Percentiles rank a stretch among this genome's conserved stretches.
Conservation (phyloP, 1,284 basidiomycete genomes). For the Cerioporus squamosus region DNA sequence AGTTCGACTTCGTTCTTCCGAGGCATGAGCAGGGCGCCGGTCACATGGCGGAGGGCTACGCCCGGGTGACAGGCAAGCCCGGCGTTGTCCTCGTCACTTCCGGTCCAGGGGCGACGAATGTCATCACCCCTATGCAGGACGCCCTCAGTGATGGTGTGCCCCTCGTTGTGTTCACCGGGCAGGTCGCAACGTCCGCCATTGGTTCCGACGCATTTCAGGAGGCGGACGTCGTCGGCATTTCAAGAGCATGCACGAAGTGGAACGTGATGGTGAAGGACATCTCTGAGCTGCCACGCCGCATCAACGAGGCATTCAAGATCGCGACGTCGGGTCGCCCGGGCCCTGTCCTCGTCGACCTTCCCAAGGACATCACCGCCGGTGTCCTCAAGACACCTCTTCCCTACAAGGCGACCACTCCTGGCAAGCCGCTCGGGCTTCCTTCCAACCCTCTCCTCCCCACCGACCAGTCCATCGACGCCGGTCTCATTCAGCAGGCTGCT, state of each 20-base stretch:
- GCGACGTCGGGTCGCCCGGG: conserved; percentile 96
- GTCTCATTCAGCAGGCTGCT: conserved; percentile 83
- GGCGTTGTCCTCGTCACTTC: conserved; percentile 98
- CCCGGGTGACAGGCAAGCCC: conserved; percentile 96
- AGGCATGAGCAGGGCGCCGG: conserved; percentile 98
- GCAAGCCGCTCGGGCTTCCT: conserved; percentile 78
- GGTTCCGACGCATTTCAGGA: conserved; percentile 99
- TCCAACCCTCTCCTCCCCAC: conserved; percentile 68
- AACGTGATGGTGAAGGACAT: conserved; percentile 99
- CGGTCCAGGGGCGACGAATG: conserved; percentile 97
- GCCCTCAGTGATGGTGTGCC: conserved; percentile 95
- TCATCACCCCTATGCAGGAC: conserved; percentile 98
- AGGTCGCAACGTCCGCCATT: conserved; percentile 98
- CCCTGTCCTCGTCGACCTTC: conserved; percentile 96
- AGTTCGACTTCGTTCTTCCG: conserved; percentile 96
- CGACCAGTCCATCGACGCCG: conserved; percentile 62
- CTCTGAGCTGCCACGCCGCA: conserved; percentile 89
- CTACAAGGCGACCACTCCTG: conserved; percentile 87
- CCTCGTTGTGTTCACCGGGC: conserved; percentile 94
- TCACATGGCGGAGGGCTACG: conserved; percentile 99
- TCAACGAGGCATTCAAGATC: conserved; percentile 99
- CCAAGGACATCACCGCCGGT: conserved; percentile 96
- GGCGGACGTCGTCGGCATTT: conserved; percentile 96
- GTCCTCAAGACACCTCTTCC: conserved; percentile 67
- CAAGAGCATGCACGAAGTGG: conserved; percentile 98